Base-by-base conservation (phyloP, 345 rosid genomes). In the Euphorbia peplus region DNA sequence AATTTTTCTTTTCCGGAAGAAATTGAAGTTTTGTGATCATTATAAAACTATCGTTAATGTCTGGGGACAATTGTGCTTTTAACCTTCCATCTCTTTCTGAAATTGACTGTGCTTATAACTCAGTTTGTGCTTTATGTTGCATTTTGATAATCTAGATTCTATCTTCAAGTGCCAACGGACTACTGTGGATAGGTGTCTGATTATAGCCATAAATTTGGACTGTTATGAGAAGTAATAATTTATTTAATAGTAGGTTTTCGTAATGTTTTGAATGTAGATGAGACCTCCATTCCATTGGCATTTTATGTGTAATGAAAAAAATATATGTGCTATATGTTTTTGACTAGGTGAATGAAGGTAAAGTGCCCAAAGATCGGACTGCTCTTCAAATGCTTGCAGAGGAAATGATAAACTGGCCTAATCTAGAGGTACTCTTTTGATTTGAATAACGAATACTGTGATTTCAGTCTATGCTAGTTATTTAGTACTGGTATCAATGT, bases 391-490 rank as follows among this genome's bases (percentile, higher is more conserved):
- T 89, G 87, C 82, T 93, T 62, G 87, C 95, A 24, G 91, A 89
- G 80, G 97, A 93, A 80, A 85, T 93, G 91, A 44, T 47, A 26
- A 83, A 81, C 50, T 93, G 99, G 99, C 99, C 99, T 61, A 93
- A 93, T 70, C 71, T 91, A 73, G 97, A 91, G 96, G 97, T 93
- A 85, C 42, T 50, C 22, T 58, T 65, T 41, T 47, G 50, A 18
- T 29, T 58, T 37, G 21, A 57, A 22, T 25, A 47, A 32, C 39
- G 22, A 47, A 60, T 46, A 46, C 42, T 39, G 15, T 55, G 22
- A 3, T 19, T 65, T 70, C 16, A 48, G 60, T 24, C 30, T 24
- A 3, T 42, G 53, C 30, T 51, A 5, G 47, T 52, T 19, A 50
- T n/a, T n/a, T n/a, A n/a, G n/a, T n/a, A 44, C 48, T 50, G 2